Percentiles rank a stretch among this genome's conserved stretches.
Evolutionary conservation across 306 rosid species (phyloP).

Genomic region (Rosa lucieae): DNA sequence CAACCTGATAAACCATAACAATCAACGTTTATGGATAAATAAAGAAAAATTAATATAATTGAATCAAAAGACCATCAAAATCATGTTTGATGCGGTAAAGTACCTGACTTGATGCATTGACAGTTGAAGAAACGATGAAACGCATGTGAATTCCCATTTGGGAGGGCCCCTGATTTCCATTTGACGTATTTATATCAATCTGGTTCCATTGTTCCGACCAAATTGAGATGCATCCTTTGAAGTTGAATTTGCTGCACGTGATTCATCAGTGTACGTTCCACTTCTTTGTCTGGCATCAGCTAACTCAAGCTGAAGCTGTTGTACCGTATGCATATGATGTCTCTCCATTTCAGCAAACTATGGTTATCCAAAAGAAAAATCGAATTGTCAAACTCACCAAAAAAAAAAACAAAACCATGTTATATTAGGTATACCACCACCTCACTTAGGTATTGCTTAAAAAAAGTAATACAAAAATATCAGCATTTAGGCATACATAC

Average conservation of each 20-base stretch:
- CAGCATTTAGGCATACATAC: not conserved
- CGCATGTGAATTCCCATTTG: slow-evolving; percentile 71
- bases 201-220: slow-evolving; percentile 70
- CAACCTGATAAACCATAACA: slow-evolving; percentile 49
- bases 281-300: slow-evolving; percentile 84
- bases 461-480: not conserved
- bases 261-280: slow-evolving; percentile 68
- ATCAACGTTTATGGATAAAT: not conserved
- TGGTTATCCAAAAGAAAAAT: slow-evolving; percentile 28
- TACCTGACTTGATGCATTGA: slow-evolving; percentile 71
- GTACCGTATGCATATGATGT: slow-evolving; percentile 75
- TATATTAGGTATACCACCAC: not conserved
- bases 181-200: slow-evolving; percentile 52
- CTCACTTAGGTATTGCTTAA: not conserved
- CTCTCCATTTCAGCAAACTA: slow-evolving; percentile 96
- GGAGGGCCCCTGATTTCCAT: slow-evolving; percentile 58
- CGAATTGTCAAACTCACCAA: slow-evolving; percentile 6
- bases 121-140: slow-evolving; percentile 55
- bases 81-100: not conserved
- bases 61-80: not conserved
- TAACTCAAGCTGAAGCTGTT: slow-evolving; percentile 86
- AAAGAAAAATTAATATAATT: not conserved
- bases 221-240: slow-evolving; percentile 60
- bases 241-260: slow-evolving; percentile 54
- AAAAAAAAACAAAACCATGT: slow-evolving; percentile 5